Conservation (phyloP, 1,284 basidiomycete species). For the Cystobasidium pallidum region DNA sequence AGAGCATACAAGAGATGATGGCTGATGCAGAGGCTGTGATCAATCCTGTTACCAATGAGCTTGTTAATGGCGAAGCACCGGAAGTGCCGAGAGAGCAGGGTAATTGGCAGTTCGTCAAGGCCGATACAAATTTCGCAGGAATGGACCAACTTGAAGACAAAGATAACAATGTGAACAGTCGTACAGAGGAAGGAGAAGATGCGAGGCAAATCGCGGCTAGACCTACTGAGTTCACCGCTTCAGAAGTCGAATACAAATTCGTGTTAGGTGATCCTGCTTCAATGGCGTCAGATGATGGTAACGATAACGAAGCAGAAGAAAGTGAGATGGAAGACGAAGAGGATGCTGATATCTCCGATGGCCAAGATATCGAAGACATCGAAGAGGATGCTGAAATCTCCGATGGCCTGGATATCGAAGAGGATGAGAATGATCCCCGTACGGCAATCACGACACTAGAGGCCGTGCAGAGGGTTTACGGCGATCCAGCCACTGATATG, state of each 20-base stretch:
- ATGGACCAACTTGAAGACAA: background rate
- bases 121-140: too few relatives aligned
- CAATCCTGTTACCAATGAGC: background rate
- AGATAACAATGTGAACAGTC: background rate
- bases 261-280: background rate
- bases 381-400: too few relatives aligned
- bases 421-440: too few relatives aligned
- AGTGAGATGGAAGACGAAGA: slow-evolving; percentile 8
- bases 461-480: too few relatives aligned
- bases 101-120: too few relatives aligned
- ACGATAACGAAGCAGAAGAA: background rate
- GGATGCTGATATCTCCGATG: background rate
- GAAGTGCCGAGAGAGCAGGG: too few relatives aligned
- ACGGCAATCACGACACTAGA: too few relatives aligned
- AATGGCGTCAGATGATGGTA: background rate
- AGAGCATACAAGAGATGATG: background rate
- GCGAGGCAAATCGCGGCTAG: background rate
- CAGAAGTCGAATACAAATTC: background rate
- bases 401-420: background rate
- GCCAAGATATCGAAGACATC: slow-evolving; percentile 7
- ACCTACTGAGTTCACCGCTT: background rate
- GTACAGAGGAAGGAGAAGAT: too few relatives aligned
- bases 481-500: too few relatives aligned
- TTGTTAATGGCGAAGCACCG: too few relatives aligned
- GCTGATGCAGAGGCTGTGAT: background rate